Conservation (phyloP, 2,329 filamentous ascomycete genomes). For the Teratosphaeria nubilosa region DNA sequence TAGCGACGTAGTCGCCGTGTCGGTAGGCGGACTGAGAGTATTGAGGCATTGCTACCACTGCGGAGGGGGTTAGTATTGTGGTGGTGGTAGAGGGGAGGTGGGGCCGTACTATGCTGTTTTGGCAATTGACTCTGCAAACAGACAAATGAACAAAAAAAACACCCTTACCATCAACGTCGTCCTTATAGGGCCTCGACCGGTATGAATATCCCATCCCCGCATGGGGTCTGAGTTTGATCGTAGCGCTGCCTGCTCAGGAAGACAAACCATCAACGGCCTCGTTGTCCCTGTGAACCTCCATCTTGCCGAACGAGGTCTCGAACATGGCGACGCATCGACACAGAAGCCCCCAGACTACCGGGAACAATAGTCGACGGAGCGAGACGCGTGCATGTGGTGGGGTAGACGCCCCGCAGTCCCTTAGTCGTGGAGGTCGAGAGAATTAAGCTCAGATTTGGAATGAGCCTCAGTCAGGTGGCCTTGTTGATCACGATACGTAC, state of each 20-base stretch:
- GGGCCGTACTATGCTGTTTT: constrained; percentile 20
- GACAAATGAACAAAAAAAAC: not conserved
- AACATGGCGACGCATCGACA: not conserved
- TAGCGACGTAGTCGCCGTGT: constrained; percentile 25
- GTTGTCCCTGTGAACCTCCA: not conserved
- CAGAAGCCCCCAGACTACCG: not conserved
- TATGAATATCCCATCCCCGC: not conserved
- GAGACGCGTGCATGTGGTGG: not conserved
- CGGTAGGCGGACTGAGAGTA: constrained; percentile 27
- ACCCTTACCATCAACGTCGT: not conserved
- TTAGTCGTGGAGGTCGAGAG: not conserved
- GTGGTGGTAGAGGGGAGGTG: not conserved
- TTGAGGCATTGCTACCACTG: constrained; percentile 26
- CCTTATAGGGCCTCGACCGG: not conserved
- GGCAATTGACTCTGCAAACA: constrained; percentile 10
- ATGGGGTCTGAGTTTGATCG: not conserved
- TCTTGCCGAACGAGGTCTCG: not conserved
- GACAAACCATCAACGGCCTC: not conserved
- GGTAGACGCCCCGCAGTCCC: not conserved
- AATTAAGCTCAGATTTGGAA: not conserved
- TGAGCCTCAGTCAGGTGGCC: not conserved
- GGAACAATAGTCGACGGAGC: not conserved
- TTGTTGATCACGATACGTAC: not conserved
- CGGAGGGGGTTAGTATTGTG: too few species aligned
- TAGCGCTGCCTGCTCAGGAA: not conserved